Conservation (phyloP, 257 asterid genomes). For the Striga asiatica region DNA sequence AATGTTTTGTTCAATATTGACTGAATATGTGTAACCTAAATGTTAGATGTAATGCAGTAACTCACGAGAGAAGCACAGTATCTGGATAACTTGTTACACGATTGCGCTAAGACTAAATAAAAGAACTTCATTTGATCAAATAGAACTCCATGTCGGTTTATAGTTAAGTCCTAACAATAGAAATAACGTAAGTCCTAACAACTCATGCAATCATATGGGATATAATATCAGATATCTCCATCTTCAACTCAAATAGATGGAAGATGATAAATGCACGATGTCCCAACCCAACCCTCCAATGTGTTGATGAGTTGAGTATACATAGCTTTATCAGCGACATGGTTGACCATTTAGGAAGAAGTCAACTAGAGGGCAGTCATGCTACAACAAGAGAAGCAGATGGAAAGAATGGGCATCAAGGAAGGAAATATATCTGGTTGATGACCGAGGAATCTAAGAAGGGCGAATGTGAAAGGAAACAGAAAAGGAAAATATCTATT, state of each 20-base stretch:
- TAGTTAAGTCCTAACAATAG: neutral
- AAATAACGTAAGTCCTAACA: neutral
- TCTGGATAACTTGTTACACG: neutral
- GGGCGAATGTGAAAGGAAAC: neutral
- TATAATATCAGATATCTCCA: neutral
- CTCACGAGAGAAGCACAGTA: neutral
- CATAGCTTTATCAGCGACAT: conserved; percentile 1
- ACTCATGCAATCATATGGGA: neutral
- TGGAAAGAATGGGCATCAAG: neutral
- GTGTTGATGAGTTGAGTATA: neutral
- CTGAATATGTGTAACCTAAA: neutral
- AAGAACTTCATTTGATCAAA: neutral
- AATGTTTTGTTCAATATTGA: neutral
- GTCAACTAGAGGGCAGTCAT: neutral
- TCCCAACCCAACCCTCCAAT: neutral
- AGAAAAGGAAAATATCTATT: conserved; percentile 2
- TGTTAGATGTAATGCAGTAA: neutral
- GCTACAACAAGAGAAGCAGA: neutral
- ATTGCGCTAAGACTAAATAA: no score
- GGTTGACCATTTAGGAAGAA: conserved; percentile 1
- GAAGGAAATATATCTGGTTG: conserved; percentile 1
- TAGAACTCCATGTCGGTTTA: neutral
- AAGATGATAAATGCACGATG: neutral
- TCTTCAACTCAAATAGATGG: neutral
- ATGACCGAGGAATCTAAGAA: neutral